Conservation (phyloP, 495 filamentous ascomycete species). For the Cryomyces minteri region DNA sequence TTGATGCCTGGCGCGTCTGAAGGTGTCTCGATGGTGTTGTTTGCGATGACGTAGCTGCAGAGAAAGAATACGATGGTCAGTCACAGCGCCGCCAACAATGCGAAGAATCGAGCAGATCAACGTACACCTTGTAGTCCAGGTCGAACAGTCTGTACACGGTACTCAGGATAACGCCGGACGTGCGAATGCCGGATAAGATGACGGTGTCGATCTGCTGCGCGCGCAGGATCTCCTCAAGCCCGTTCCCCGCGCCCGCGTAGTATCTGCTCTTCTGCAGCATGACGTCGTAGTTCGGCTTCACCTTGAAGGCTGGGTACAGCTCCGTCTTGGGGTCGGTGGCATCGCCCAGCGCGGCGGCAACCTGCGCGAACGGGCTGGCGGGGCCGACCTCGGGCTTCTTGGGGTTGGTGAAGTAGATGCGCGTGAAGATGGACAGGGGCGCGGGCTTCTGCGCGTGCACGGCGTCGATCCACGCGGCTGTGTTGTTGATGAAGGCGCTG, state of each 20-base stretch:
- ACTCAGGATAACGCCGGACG: conserved; percentile 25
- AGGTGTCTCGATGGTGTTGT: conserved; percentile 25
- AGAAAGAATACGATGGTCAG: neutral
- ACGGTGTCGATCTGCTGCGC: conserved; percentile 25
- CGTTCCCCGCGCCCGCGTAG: conserved; percentile 23
- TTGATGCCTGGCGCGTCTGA: conserved; percentile 15
- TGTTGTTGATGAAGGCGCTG: conserved; percentile 12
- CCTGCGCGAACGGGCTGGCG: conserved; percentile 17
- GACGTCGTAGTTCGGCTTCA: conserved; percentile 16
- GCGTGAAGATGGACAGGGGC: conserved; percentile 25
- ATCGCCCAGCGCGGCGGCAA: conserved; percentile 7
- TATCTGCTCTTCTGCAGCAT: conserved; percentile 26
- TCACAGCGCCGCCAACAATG: no score
- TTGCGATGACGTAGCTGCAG: conserved; percentile 19
- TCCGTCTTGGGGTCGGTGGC: conserved; percentile 9
- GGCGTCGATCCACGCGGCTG: conserved; percentile 20
- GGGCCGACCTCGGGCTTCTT: conserved; percentile 17
- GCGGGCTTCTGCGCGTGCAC: conserved; percentile 17
- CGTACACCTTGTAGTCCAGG: conserved; percentile 24
- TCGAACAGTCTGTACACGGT: conserved; percentile 28
- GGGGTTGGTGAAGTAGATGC: conserved; percentile 18
- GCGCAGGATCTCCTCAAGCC: conserved; percentile 25
- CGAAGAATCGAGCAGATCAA: no score
- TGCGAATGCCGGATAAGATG: conserved; percentile 23
- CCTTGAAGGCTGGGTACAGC: conserved; percentile 17